A percentile compares a stretch with the other conserved stretches of the same genome.
Conservation (phyloP, 2,329 filamentous ascomycete species). For the Fusarium sp. region DNA sequence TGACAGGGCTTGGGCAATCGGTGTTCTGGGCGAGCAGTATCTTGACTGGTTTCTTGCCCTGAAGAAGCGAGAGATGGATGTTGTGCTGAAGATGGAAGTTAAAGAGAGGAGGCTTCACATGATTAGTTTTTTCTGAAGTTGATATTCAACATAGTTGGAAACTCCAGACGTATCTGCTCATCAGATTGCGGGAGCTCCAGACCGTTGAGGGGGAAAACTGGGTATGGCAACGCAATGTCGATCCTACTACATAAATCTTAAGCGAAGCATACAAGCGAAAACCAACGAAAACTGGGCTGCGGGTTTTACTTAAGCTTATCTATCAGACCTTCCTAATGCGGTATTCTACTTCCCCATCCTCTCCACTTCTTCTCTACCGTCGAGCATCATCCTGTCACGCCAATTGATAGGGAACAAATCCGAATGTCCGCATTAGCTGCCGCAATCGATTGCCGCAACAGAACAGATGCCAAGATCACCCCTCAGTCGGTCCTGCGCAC, state of each 20-base stretch:
- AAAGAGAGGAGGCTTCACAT: constrained; percentile 4
- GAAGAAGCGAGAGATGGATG: constrained; percentile 12
- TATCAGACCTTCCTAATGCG: constrained; percentile 15
- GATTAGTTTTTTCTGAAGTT: neutral
- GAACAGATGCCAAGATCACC: constrained; percentile 20
- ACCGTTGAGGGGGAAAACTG: too few relatives aligned
- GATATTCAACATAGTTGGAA: too few relatives aligned
- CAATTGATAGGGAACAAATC: neutral
- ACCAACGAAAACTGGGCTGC: neutral
- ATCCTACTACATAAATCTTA: neutral
- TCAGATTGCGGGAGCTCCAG: too few relatives aligned
- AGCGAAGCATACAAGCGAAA: neutral
- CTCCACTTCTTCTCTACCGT: neutral
- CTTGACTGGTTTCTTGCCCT: constrained; percentile 22
- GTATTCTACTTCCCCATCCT: neutral
- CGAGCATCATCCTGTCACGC: neutral
- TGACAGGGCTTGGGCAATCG: constrained; percentile 1
- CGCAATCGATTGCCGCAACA: neutral
- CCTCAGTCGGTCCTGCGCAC: neutral
- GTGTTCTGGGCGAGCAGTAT: neutral
- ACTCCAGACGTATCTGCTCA: too few relatives aligned
- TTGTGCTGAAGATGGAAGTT: neutral
- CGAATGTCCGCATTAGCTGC: neutral
- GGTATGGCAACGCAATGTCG: too few relatives aligned
- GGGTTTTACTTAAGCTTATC: constrained; percentile 28